Base-by-base conservation (phyloP, 192 early-diverging fungal species). In the Dimargaris cristalligena region DNA sequence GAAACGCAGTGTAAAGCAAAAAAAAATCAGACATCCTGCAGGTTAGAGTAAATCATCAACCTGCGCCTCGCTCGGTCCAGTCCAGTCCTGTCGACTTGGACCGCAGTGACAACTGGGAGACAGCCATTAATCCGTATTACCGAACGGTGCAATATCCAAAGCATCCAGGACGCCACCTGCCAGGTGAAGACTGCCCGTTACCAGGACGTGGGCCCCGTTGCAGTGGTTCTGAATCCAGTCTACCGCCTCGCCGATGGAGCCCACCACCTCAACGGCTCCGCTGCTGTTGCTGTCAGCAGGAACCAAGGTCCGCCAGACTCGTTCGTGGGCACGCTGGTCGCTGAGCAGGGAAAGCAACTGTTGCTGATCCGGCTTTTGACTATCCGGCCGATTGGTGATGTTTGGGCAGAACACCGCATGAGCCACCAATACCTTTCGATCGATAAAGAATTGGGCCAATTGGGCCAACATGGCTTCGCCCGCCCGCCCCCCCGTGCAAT, bases 151-250 rank as follows among this genome's bases (percentile, higher is more conserved):
- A 3, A 80, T 79, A 31, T 78, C 76, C 22, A 88, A 67, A n/a
- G 82, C 79, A 34, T 75, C 84, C 62, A 96, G 71, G 6, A 85
- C 75, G 22, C 84, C 87, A 31, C 96, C 96, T 25, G 95, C 81
- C 59, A 99, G 66, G 62, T 94, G 87, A 63, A 99, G 66, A 61
- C 91, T 94, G 11, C 96, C 96, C 3, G 93, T 94, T 29, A 85
- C 85, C 31, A 99, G 72, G 1, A 92, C 86, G 44, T 85, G 76
- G 18, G 76, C 45, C 11, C 62, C 35, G 29, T 25, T 26, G 44
- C 63, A 69, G 56, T 62, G 60, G 38, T 67, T 61, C 25, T 59
- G 60, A 48, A 82, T 68, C 66, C 77, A 75, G 6, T 71, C 75
- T 10, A 87, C 74, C 1, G 88, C 85, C 25, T 76, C 78, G 59